Percentiles rank a stretch among this genome's conserved stretches.
Evolutionary conservation across 228 moss, liverwort and hornwort species (phyloP).

Genomic region (Sphagnum magellanicum): DNA sequence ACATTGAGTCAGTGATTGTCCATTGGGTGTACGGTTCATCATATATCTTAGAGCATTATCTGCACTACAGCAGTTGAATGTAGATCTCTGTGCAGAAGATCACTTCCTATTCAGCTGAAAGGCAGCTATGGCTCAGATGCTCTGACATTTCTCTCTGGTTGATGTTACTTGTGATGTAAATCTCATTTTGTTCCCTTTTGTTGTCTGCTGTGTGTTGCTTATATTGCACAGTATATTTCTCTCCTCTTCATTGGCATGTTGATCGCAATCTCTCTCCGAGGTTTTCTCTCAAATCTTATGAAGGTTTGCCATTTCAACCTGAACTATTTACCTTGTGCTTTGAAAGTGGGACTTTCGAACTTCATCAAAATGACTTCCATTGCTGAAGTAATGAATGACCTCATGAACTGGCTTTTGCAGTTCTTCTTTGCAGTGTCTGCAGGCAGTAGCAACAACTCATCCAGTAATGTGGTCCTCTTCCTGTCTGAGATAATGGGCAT

Average conservation of each 20-base stretch:
- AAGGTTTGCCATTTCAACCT: slow-evolving; percentile 25
- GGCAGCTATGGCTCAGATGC: neutral
- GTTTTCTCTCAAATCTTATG: slow-evolving; percentile 61
- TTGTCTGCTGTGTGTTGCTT: neutral
- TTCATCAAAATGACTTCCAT: too few relatives aligned
- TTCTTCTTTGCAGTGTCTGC: slow-evolving; percentile 65
- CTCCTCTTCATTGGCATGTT: slow-evolving; percentile 61
- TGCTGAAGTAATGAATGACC: neutral
- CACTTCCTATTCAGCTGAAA: neutral
- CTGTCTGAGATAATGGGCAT: slow-evolving; percentile 65
- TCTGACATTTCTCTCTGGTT: neutral
- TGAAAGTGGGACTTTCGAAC: neutral
- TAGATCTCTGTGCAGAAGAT: too few relatives aligned
- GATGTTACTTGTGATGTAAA: too few relatives aligned
- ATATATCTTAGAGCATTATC: neutral
- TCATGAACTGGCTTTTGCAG: slow-evolving; percentile 17
- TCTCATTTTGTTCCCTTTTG: too few relatives aligned
- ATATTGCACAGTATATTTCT: slow-evolving; percentile 46
- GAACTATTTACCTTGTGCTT: neutral
- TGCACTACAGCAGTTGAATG: too few relatives aligned
- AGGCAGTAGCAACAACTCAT: slow-evolving; percentile 37
- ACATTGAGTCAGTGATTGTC: too few relatives aligned
- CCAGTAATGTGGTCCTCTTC: slow-evolving; percentile 61
- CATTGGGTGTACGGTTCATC: neutral
- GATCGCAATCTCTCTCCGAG: slow-evolving; percentile 50